Conservation (phyloP, 371 early-diverging fungal species). For the Mucor racemosus region DNA sequence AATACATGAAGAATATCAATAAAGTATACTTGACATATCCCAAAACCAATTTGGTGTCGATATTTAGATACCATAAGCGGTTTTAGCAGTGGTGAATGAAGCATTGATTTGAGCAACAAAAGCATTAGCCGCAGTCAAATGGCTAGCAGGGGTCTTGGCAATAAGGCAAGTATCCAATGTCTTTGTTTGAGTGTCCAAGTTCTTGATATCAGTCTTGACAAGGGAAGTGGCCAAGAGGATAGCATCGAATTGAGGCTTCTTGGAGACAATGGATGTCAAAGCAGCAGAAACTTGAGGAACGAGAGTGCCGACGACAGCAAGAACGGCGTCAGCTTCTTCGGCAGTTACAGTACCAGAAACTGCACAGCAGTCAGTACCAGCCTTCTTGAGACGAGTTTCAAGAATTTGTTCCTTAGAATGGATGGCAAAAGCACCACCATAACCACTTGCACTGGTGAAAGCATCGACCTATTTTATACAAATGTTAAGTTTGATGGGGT, state of each 20-base stretch:
- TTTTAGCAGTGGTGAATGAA: slow-evolving; percentile 25
- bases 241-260: no score
- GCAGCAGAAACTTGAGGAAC: slow-evolving; percentile 19
- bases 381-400: slow-evolving; percentile 14
- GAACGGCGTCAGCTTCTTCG: slow-evolving; percentile 27
- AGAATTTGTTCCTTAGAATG: slow-evolving; percentile 15
- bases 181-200: slow-evolving; percentile 14
- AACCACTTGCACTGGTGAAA: slow-evolving; percentile 19
- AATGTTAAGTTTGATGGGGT: not conserved
- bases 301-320: slow-evolving; percentile 9
- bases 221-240: no score
- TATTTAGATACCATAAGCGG: slow-evolving; percentile 23
- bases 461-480: slow-evolving; percentile 13
- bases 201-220: slow-evolving; percentile 11
- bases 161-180: slow-evolving; percentile 27
- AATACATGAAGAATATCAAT: not conserved
- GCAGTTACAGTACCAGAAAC: slow-evolving; percentile 2
- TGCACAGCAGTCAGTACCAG: slow-evolving; percentile 25
- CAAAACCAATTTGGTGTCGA: not conserved
- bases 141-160: slow-evolving; percentile 17
- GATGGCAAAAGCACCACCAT: slow-evolving; percentile 22
- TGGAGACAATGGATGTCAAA: slow-evolving; percentile 15
- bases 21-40: not conserved
- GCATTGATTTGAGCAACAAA: slow-evolving; percentile 12
- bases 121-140: slow-evolving; percentile 19